Evolutionary conservation across 1,139 yeast species (phyloP).

Genomic region (Kurtzmaniella natalensis): DNA sequence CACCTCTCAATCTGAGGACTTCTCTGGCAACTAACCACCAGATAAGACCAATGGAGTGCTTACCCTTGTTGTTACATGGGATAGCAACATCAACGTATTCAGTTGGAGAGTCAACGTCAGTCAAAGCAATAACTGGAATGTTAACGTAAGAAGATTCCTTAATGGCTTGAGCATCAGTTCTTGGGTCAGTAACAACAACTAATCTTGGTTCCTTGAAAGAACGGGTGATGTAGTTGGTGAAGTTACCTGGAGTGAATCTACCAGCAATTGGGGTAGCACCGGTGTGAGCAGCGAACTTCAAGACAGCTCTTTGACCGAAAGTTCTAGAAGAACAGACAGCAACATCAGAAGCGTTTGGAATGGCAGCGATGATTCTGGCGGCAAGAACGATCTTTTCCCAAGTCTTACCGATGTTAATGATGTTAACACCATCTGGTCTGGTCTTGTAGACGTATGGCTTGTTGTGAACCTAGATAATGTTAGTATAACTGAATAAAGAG

Average conservation of each 20-base stretch:
- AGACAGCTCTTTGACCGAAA: slow-evolving; percentile 99
- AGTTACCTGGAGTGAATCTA: slow-evolving; percentile 99
- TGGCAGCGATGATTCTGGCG: slow-evolving; percentile 99
- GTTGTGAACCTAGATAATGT: slow-evolving; percentile 86
- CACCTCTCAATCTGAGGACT: slow-evolving; percentile 98
- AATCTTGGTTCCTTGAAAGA: slow-evolving; percentile 99
- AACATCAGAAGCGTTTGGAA: slow-evolving; percentile 97
- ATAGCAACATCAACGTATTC: slow-evolving; percentile 99
- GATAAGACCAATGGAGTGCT: slow-evolving; percentile 99
- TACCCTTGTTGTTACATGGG: slow-evolving; percentile 99
- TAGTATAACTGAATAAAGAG: slow-evolving; percentile 22
- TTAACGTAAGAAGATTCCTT: slow-evolving; percentile 99
- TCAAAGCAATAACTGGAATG: slow-evolving; percentile 99
- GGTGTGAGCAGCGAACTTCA: slow-evolving; percentile 99
- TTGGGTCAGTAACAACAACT: slow-evolving; percentile 98
- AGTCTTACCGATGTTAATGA: slow-evolving; percentile 97
- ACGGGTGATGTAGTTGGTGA: slow-evolving; percentile 99
- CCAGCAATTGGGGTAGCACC: slow-evolving; percentile 99
- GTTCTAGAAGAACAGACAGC: slow-evolving; percentile 99
- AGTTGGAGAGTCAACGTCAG: slow-evolving; percentile 98
- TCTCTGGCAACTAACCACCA: slow-evolving; percentile 99
- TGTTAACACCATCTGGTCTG: slow-evolving; percentile 99
- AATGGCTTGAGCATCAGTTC: slow-evolving; percentile 99
- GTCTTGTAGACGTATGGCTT: slow-evolving; percentile 98
- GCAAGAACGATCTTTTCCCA: slow-evolving; percentile 99